These are phyloP conservation scores for Yamadazyma oceani DNA, from an alignment of 1,139 yeast species.

Conservation along the genomic window DNA sequence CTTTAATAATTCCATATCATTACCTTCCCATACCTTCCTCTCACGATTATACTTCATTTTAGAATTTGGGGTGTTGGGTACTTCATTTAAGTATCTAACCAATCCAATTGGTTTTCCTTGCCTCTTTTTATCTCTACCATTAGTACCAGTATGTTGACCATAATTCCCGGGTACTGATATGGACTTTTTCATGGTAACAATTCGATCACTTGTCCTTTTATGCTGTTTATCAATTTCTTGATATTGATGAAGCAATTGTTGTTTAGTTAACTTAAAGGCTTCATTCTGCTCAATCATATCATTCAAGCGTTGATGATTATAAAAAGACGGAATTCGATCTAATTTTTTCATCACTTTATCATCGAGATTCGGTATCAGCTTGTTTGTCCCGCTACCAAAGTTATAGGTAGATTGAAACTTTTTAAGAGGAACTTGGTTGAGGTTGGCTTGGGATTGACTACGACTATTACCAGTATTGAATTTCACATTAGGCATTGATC, in stretches of 20 bases:
- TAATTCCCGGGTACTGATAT: slow-evolving; percentile 13
- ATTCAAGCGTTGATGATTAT: slow-evolving; percentile 17
- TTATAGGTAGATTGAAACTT: slow-evolving; percentile 12
- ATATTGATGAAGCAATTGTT: slow-evolving; percentile 17
- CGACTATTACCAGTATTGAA: not conserved
- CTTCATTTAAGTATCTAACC: slow-evolving; percentile 32
- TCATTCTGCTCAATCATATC: slow-evolving; percentile 18
- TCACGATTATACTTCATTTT: slow-evolving; percentile 57
- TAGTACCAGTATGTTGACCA: slow-evolving; percentile 1
- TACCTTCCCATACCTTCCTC: slow-evolving; percentile 66
- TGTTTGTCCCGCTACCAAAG: slow-evolving; percentile 13
- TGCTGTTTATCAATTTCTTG: slow-evolving; percentile 19
- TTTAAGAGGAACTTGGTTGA: slow-evolving; percentile 6
- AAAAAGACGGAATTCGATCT: slow-evolving; percentile 47
- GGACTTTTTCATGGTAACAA: slow-evolving; percentile 15
- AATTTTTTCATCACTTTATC: slow-evolving; percentile 37
- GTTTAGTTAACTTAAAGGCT: slow-evolving; percentile 14
- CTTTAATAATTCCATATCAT: slow-evolving; percentile 54
- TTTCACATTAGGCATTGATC: slow-evolving; percentile 29
- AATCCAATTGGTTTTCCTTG: slow-evolving; percentile 28
- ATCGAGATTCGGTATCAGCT: slow-evolving; percentile 25
- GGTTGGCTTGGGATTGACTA: not conserved
- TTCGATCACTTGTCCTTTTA: slow-evolving; percentile 16
- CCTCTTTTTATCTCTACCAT: slow-evolving; percentile 3
- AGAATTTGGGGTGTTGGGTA: slow-evolving; percentile 18